Evolutionary conservation across 345 rosid species (phyloP).

Genomic region (Lumnitzera littorea): DNA sequence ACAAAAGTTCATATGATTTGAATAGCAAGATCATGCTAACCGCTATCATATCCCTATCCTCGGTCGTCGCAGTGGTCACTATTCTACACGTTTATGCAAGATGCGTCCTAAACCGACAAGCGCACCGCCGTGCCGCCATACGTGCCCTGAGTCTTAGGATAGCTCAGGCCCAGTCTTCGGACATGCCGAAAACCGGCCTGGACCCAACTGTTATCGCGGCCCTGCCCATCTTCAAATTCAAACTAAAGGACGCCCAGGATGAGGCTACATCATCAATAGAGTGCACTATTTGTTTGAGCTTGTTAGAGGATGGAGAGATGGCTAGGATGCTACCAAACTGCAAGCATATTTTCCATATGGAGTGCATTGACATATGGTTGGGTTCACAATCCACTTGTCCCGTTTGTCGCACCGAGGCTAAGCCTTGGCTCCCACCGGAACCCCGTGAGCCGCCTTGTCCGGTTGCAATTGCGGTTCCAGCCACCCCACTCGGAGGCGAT

Average conservation of each 20-base stretch:
- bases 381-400: constrained; percentile 59
- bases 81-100: constrained; percentile 38
- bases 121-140: constrained; percentile 16
- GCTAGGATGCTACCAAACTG: constrained; percentile 65
- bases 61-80: constrained; percentile 30
- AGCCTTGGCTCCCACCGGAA: constrained; percentile 47
- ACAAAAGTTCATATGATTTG: constrained; percentile 6
- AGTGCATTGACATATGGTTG: constrained; percentile 70
- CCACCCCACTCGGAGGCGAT: constrained; percentile 18
- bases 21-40: constrained; percentile 40
- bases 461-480: constrained; percentile 16
- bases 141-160: constrained; percentile 7
- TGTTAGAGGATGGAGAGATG: constrained; percentile 53
- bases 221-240: constrained; percentile 40
- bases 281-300: constrained; percentile 67
- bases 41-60: constrained; percentile 31
- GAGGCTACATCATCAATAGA: constrained; percentile 17
- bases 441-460: constrained; percentile 32
- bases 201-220: constrained; percentile 38
- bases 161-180: constrained; percentile 13
- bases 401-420: constrained; percentile 64
- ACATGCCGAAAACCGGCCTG: constrained; percentile 31
- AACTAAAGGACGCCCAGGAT: constrained; percentile 6
- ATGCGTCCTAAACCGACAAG: constrained; percentile 28
- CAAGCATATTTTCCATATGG: constrained; percentile 61